A percentile compares a stretch with the other conserved stretches of the same genome.
These are phyloP conservation scores for Taphrina deformans DNA, from an alignment of 1,139 yeast genomes.

Conservation along the genomic window DNA sequence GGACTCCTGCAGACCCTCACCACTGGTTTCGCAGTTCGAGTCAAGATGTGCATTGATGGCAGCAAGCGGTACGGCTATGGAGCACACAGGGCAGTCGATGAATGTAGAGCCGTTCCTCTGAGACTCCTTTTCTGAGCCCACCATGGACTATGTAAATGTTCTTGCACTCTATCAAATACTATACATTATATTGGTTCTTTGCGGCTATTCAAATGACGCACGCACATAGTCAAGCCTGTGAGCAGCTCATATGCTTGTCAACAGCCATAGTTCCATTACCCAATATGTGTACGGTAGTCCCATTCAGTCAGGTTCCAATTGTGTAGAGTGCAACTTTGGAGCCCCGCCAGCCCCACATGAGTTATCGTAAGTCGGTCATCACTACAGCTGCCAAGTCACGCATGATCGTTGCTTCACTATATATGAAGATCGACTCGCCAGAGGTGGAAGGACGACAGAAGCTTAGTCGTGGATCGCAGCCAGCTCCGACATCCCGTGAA, in stretches of 20 bases:
- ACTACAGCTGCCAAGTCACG: too few relatives aligned
- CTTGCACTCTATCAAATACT: not conserved
- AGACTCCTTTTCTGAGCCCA: not conserved
- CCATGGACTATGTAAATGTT: not conserved
- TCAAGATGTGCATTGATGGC: conserved; percentile 48
- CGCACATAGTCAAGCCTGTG: not conserved
- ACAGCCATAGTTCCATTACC: too few relatives aligned
- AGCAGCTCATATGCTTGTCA: not conserved
- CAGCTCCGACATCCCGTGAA: too few relatives aligned
- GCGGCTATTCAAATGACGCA: too few relatives aligned
- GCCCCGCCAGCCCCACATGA: not conserved
- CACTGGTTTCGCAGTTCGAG: conserved; percentile 42
- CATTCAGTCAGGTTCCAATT: too few relatives aligned
- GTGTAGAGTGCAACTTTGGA: not conserved
- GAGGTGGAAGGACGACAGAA: too few relatives aligned
- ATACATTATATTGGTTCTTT: too few relatives aligned
- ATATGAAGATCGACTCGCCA: too few relatives aligned
- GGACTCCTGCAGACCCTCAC: not conserved
- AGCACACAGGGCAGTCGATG: conserved; percentile 46
- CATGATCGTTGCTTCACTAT: too few relatives aligned
- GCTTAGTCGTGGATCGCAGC: too few relatives aligned
- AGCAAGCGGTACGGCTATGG: conserved; percentile 43
- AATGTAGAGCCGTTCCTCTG: not conserved
- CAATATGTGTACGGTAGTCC: too few relatives aligned
- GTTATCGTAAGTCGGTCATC: too few relatives aligned